phyloP scores from a whole-genome alignment of 2,329 filamentous ascomycete species.

The Cladophialophora chaetospira region DNA sequence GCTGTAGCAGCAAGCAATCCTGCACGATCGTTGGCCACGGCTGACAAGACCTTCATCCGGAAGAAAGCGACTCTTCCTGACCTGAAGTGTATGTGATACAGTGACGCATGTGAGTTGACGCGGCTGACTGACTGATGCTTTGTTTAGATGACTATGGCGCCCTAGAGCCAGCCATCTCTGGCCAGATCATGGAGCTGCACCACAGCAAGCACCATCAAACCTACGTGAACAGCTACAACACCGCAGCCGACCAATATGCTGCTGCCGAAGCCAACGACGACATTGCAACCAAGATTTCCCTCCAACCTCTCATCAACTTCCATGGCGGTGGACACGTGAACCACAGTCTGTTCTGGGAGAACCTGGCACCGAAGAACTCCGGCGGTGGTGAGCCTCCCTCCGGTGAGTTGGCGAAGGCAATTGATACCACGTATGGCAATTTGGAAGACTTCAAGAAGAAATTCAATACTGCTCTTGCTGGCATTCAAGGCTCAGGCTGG shows the following conservation, averaged over 20 bases:
- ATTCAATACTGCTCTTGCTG: slow-evolving; percentile 65
- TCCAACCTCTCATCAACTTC: slow-evolving; percentile 77
- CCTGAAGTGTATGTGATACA: slow-evolving; percentile 64
- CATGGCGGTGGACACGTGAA: slow-evolving; percentile 93
- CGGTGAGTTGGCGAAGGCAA: slow-evolving; percentile 59
- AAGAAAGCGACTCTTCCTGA: slow-evolving; percentile 93
- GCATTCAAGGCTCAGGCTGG: slow-evolving; percentile 67
- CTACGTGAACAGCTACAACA: slow-evolving; percentile 86
- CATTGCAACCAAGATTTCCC: slow-evolving; percentile 64
- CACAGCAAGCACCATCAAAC: slow-evolving; percentile 92
- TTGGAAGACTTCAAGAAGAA: slow-evolving; percentile 63
- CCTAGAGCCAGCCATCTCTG: slow-evolving; percentile 79
- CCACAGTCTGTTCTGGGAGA: slow-evolving; percentile 85
- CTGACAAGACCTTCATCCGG: slow-evolving; percentile 75
- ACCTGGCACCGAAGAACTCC: slow-evolving; percentile 62
- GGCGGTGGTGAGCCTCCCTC: slow-evolving; percentile 65
- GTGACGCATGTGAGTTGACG: neutral
- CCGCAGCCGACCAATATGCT: slow-evolving; percentile 67
- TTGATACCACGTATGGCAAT: slow-evolving; percentile 61
- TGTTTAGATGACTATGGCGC: slow-evolving; percentile 87
- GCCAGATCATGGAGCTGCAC: slow-evolving; percentile 93
- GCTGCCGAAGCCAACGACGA: slow-evolving; percentile 59
- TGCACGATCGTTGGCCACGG: slow-evolving; percentile 58
- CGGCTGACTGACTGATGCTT: neutral
- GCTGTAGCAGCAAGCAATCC: slow-evolving; percentile 58